phyloP scores from a whole-genome alignment of 495 filamentous ascomycete species.

The Aspergillus wentii region DNA sequence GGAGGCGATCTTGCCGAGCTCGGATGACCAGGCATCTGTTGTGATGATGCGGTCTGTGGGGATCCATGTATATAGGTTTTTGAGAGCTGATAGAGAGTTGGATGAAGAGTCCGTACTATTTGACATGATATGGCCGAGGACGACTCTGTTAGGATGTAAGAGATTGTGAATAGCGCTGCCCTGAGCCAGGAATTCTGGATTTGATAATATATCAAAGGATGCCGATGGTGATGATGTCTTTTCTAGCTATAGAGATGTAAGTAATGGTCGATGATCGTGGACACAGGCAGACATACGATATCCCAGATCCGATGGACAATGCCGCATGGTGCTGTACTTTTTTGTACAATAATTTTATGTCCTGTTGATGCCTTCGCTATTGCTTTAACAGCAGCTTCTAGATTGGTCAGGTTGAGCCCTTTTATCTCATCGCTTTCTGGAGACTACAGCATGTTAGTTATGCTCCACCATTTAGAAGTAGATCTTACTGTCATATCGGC shows the following conservation, averaged over 20 bases:
- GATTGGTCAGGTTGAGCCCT: no score
- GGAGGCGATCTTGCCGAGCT: slow-evolving; percentile 69
- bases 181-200: slow-evolving; percentile 74
- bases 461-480: no score
- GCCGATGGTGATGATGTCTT: no score
- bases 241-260: no score
- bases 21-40: slow-evolving; percentile 71
- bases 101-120: slow-evolving; percentile 8
- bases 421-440: no score
- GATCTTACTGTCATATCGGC: no score
- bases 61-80: slow-evolving; percentile 66
- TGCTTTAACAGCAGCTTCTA: no score
- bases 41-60: slow-evolving; percentile 58
- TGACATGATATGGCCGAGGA: slow-evolving; percentile 58
- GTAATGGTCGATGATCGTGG: no score
- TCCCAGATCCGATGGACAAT: slow-evolving; percentile 62
- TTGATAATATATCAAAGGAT: slow-evolving; percentile 71
- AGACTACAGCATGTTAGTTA: no score
- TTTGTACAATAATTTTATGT: slow-evolving; percentile 74
- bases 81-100: slow-evolving; percentile 55
- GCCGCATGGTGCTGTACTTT: slow-evolving; percentile 66
- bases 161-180: slow-evolving; percentile 68
- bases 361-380: slow-evolving; percentile 57
- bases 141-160: slow-evolving; percentile 61
- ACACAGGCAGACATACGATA: slow-evolving; percentile 49